Conservation (phyloP, 148 eudicot species). For the Salicornia ramosissima region DNA sequence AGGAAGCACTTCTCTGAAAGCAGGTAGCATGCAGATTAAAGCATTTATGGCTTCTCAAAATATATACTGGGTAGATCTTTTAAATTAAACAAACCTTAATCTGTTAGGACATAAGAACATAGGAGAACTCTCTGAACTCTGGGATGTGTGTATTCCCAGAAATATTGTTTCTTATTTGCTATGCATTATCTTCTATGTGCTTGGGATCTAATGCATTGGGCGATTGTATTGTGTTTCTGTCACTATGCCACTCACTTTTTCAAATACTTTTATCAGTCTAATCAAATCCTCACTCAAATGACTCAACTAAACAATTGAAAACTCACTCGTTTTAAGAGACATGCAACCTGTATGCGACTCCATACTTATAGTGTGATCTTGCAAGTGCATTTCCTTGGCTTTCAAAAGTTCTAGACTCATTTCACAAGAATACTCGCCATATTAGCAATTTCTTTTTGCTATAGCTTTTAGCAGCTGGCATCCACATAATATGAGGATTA, state of each 20-base stretch:
- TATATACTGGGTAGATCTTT: background rate
- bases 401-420: background rate
- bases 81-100: background rate
- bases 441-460: background rate
- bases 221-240: too few relatives aligned
- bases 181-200: too few relatives aligned
- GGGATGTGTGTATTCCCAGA: too few relatives aligned
- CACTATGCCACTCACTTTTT: background rate
- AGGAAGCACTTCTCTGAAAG: slow-evolving; percentile 42
- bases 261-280: background rate
- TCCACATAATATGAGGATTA: background rate
- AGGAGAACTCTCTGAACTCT: background rate
- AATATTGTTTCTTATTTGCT: too few relatives aligned
- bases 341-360: background rate
- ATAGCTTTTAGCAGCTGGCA: background rate
- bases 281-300: background rate
- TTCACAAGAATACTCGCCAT: background rate
- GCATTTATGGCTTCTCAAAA: background rate
- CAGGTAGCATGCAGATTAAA: slow-evolving; percentile 37
- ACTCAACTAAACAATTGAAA: too few relatives aligned
- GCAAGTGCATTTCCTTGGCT: background rate
- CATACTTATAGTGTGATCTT: background rate
- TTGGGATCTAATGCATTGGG: too few relatives aligned
- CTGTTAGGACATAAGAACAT: background rate
- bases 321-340: background rate